phyloP scores from a whole-genome alignment of 495 filamentous ascomycete genomes.

The Podospora tetraspora region DNA sequence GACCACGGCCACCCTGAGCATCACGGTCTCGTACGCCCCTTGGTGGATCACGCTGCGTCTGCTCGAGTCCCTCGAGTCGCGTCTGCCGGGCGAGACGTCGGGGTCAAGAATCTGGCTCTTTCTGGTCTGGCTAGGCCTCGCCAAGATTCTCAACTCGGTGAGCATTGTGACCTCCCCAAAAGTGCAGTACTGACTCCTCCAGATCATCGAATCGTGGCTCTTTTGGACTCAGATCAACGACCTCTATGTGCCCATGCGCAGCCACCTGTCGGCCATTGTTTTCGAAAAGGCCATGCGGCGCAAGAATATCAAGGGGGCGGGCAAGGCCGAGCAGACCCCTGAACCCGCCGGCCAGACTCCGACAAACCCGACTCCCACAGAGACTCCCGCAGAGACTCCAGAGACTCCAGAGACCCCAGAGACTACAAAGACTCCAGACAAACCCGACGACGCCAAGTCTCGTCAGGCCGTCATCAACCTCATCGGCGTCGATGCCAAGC shows the following conservation, averaged over 20 bases:
- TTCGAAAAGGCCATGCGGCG: conserved; percentile 68
- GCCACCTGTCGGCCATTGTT: conserved; percentile 60
- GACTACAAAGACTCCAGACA: neutral
- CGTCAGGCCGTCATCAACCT: conserved; percentile 71
- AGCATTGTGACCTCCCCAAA: neutral
- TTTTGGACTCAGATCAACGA: conserved; percentile 45
- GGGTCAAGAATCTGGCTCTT: conserved; percentile 50
- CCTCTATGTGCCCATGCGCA: conserved; percentile 56
- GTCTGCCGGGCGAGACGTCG: conserved; percentile 32
- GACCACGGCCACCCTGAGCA: conserved; percentile 45
- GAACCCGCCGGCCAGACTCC: conserved; percentile 22
- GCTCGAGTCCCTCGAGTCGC: conserved; percentile 52
- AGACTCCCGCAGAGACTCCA: neutral
- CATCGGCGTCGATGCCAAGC: conserved; percentile 64
- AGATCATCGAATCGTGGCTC: conserved; percentile 56
- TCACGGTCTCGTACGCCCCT: conserved; percentile 43
- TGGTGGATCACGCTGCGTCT: conserved; percentile 59
- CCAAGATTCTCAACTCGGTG: conserved; percentile 46
- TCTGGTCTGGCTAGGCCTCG: conserved; percentile 52
- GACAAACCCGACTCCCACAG: conserved; percentile 33
- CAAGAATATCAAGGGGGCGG: conserved; percentile 58
- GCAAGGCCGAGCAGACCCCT: conserved; percentile 9
- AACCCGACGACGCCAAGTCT: conserved; percentile 30
- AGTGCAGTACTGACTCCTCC: conserved; percentile 12
- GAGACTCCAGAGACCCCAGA: neutral